phyloP scores from a whole-genome alignment of 73 alveolate species.

The Tetrahymena malaccensis region DNA sequence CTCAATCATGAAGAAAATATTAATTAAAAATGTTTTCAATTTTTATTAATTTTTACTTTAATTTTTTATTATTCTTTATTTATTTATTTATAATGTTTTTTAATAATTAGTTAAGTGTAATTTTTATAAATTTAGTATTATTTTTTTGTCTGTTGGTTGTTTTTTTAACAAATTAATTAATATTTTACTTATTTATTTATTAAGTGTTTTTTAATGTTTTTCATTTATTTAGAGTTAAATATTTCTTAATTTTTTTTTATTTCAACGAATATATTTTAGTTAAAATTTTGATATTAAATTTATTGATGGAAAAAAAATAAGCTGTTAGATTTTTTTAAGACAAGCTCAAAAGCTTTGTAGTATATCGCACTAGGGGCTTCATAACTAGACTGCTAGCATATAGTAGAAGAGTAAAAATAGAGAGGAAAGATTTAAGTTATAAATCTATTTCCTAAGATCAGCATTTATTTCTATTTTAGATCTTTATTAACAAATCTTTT shows the following conservation, averaged over 20 bases:
- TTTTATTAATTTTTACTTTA: too few relatives aligned
- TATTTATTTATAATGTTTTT: too few relatives aligned
- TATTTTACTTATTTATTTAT: too few relatives aligned
- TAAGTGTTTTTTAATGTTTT: background rate
- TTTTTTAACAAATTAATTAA: too few relatives aligned
- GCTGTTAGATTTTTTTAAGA: background rate
- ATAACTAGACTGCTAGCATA: background rate
- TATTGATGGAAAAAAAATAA: background rate
- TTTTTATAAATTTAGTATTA: too few relatives aligned
- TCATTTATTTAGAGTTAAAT: background rate
- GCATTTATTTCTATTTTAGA: background rate
- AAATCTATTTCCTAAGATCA: background rate
- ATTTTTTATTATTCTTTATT: too few relatives aligned
- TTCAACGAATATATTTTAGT: background rate
- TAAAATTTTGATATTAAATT: background rate
- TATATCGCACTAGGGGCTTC: background rate
- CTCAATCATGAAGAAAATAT: too few relatives aligned
- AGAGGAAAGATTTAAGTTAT: background rate
- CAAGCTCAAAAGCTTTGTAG: background rate
- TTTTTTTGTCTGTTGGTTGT: too few relatives aligned
- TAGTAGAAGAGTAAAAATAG: background rate
- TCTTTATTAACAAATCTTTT: background rate
- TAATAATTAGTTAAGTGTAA: too few relatives aligned
- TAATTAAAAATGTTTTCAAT: too few relatives aligned
- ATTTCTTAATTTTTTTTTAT: background rate